Percentiles rank a stretch among this genome's conserved stretches.
Conservation (phyloP, 306 rosid species). For the Sesbania bispinosa region DNA sequence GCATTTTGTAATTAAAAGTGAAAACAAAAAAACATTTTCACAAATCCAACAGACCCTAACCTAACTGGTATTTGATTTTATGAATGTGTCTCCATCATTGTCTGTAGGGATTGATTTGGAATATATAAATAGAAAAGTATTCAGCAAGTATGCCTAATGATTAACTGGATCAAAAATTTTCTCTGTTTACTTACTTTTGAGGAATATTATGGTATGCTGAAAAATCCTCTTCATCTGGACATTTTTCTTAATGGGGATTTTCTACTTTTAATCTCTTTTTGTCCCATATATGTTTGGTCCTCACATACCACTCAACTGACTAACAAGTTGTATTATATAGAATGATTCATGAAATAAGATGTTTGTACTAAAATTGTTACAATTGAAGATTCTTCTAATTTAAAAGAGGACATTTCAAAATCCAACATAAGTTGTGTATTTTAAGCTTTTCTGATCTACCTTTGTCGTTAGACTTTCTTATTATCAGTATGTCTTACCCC, state of each 20-base stretch:
- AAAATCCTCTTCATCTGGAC: conserved; percentile 24
- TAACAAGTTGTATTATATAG: background rate
- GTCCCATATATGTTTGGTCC: conserved; percentile 28
- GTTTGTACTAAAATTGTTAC: background rate
- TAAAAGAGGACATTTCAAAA: background rate
- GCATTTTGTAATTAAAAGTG: too few species aligned
- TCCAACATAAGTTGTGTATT: background rate
- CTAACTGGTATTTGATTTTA: background rate
- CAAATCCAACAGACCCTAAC: too few species aligned
- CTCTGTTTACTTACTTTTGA: background rate
- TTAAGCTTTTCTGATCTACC: background rate
- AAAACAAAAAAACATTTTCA: too few species aligned
- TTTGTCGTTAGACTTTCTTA: background rate
- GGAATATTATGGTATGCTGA: conserved; percentile 1
- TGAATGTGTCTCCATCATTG: background rate
- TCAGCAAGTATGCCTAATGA: background rate
- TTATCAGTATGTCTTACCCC: background rate
- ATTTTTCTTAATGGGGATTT: background rate
- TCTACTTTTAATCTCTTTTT: background rate
- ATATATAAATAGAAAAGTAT: background rate
- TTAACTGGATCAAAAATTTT: background rate
- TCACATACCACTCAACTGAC: background rate
- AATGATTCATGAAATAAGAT: background rate
- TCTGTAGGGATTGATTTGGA: background rate
- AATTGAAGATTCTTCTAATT: background rate